These are phyloP conservation scores for Sporisorium iseilematis-ciliati DNA, from an alignment of 1,284 basidiomycete genomes.

Conservation along the genomic window DNA sequence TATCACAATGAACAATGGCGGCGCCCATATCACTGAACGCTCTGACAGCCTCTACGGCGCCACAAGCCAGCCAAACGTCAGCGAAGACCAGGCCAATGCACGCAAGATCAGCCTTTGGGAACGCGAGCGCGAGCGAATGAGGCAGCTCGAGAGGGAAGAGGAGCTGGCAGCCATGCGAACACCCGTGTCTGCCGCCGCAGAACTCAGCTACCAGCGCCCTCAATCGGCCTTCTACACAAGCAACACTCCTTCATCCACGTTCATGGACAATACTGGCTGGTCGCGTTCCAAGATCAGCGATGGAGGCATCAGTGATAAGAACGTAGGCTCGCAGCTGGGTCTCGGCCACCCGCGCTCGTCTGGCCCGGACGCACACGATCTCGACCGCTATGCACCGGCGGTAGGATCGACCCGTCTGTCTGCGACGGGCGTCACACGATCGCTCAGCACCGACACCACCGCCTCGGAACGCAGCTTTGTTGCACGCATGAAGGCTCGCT, in stretches of 20 bases:
- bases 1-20: neutral
- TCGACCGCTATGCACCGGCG: slow-evolving; percentile 54
- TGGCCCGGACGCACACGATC: slow-evolving; percentile 22
- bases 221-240: slow-evolving; percentile 18
- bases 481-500: slow-evolving; percentile 63
- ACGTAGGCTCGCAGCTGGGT: slow-evolving; percentile 21
- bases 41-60: slow-evolving; percentile 26
- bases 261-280: slow-evolving; percentile 16
- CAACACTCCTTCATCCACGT: slow-evolving; percentile 18
- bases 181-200: slow-evolving; percentile 11
- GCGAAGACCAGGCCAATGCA: slow-evolving; percentile 19
- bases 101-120: slow-evolving; percentile 54
- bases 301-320: slow-evolving; percentile 10
- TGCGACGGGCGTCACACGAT: slow-evolving; percentile 50
- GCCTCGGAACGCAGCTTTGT: slow-evolving; percentile 65
- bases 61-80: slow-evolving; percentile 12
- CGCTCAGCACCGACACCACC: slow-evolving; percentile 60
- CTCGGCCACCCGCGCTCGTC: slow-evolving; percentile 31
- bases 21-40: slow-evolving; percentile 4
- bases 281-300: slow-evolving; percentile 32
- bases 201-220: slow-evolving; percentile 19
- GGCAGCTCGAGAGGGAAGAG: slow-evolving; percentile 48
- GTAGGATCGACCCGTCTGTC: slow-evolving; percentile 55
- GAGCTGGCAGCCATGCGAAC: slow-evolving; percentile 27
- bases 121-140: slow-evolving; percentile 53